Evolutionary conservation across 139 green algal species (phyloP).

Genomic region (Monoraphidium neglectum): DNA sequence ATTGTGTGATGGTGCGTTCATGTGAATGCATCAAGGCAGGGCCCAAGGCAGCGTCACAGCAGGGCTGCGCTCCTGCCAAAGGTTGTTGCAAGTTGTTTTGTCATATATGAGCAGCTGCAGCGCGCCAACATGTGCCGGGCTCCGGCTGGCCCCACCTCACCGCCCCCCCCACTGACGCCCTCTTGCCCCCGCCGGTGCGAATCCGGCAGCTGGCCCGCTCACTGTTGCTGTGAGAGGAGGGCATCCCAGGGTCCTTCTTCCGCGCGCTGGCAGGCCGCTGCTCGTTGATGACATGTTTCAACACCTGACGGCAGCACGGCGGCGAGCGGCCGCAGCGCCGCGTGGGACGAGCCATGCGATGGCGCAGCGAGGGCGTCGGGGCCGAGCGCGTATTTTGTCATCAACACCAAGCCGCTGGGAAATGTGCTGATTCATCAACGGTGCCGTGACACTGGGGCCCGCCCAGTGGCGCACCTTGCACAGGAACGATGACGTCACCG

Average conservation of each 20-base stretch:
- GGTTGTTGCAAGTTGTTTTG: neutral
- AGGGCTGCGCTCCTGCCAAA: neutral
- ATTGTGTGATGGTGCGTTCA: neutral
- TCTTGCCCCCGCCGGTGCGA: too few species aligned
- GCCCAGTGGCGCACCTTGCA: constrained; percentile 48
- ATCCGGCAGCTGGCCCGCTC: too few species aligned
- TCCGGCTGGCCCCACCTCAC: neutral
- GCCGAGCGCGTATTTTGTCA: neutral
- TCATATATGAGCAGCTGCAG: neutral
- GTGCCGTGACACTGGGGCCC: neutral
- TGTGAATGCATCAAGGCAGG: neutral
- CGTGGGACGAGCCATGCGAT: neutral
- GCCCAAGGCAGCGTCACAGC: neutral
- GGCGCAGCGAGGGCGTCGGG: neutral
- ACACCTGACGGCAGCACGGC: constrained; percentile 31
- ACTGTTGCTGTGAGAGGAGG: constrained; percentile 59
- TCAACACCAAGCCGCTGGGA: neutral
- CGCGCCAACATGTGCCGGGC: neutral
- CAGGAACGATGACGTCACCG: constrained; percentile 55
- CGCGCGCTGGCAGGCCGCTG: constrained; percentile 54
- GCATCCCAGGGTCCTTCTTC: constrained; percentile 67
- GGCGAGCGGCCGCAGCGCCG: neutral
- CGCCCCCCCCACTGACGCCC: neutral
- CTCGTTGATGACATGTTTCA: constrained; percentile 78
- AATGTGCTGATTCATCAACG: neutral